Conservation (phyloP, 202 grass and related monocot species). For the Panicum hallii region DNA sequence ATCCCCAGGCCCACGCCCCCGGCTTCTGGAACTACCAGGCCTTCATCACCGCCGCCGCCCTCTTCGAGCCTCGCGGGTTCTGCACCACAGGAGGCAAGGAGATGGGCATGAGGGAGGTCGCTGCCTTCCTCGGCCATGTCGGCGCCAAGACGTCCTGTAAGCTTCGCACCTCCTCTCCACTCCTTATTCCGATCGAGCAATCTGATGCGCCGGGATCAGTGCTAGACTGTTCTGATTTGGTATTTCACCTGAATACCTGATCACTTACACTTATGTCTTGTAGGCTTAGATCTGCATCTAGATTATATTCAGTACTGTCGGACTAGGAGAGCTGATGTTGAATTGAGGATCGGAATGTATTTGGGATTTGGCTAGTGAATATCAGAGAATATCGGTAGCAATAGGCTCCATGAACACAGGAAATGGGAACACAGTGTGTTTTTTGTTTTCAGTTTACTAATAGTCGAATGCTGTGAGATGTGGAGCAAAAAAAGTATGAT, state of each 20-base stretch:
- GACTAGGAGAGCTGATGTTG: background rate
- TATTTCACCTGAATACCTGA: background rate
- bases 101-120: conserved; percentile 66
- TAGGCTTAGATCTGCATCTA: conserved; percentile 5
- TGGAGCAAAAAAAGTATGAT: background rate
- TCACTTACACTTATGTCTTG: background rate
- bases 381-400: background rate
- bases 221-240: background rate
- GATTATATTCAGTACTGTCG: background rate
- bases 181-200: background rate
- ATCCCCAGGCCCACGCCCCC: conserved; percentile 49
- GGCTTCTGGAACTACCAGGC: conserved; percentile 71
- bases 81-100: conserved; percentile 68
- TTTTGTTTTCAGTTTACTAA: background rate
- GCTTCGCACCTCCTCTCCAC: conserved; percentile 6
- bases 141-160: conserved; percentile 77
- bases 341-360: background rate
- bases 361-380: background rate
- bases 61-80: conserved; percentile 69
- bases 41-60: conserved; percentile 66
- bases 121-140: conserved; percentile 78
- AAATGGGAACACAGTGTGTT: background rate
- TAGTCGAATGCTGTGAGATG: conserved; percentile 6
- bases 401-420: background rate
- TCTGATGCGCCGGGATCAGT: conserved; percentile 5